Conservation (phyloP, 2,329 filamentous ascomycete genomes). For the Fusarium anthophilum region DNA sequence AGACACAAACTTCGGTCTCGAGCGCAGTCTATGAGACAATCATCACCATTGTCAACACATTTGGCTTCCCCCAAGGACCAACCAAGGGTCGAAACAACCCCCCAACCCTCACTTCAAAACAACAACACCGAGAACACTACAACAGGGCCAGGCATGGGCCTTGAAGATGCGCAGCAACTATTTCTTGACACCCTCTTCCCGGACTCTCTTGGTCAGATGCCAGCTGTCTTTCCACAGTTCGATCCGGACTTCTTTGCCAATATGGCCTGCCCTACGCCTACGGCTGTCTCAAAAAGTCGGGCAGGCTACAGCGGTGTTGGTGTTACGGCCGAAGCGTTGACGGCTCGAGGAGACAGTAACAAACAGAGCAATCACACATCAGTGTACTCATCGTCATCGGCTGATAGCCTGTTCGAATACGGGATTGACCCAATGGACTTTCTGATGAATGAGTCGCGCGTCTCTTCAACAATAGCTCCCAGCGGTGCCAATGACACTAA, state of each 20-base stretch:
- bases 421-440: not conserved
- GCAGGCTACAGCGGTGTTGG: not conserved
- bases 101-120: not conserved
- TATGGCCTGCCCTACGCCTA: not conserved
- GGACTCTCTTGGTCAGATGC: not conserved
- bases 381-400: not conserved
- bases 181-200: not conserved
- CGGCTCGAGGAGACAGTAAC: not conserved
- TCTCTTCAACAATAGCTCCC: not conserved
- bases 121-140: not conserved
- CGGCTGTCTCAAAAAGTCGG: not conserved
- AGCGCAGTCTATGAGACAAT: not conserved
- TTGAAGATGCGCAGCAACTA: not conserved
- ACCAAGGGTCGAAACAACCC: too few relatives aligned
- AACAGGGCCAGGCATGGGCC: not conserved
- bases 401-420: not conserved
- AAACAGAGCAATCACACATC: not conserved
- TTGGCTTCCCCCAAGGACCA: not conserved
- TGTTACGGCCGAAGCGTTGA: not conserved
- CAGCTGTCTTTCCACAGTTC: not conserved
- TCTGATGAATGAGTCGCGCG: not conserved
- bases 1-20: not conserved
- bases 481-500: not conserved
- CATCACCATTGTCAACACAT: not conserved
- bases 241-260: not conserved